Evolutionary conservation across 805 yeast species (phyloP).

Genomic region (Blastobotrys mokoenaii): DNA sequence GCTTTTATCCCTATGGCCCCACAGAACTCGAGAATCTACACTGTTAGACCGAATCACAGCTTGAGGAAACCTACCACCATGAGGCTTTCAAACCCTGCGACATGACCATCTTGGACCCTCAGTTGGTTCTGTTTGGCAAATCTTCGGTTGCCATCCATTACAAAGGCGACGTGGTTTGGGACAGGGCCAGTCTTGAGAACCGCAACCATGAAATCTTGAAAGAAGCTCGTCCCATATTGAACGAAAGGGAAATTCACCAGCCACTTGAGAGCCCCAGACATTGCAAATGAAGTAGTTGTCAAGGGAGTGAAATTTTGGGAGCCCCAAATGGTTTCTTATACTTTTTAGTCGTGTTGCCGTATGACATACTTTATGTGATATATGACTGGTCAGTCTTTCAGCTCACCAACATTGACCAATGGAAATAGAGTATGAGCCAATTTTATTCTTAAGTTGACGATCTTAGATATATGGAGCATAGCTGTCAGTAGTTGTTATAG

Average conservation of each 20-base stretch:
- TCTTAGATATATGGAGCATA: too few relatives aligned
- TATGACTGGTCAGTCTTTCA: background rate
- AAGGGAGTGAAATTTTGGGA: background rate
- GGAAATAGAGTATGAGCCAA: too few relatives aligned
- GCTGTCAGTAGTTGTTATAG: too few relatives aligned
- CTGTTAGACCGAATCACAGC: background rate
- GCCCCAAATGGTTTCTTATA: background rate
- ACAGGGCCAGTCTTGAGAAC: slow-evolving; percentile 59
- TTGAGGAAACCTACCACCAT: slow-evolving; percentile 4
- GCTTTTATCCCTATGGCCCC: slow-evolving; percentile 69
- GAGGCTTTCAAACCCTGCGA: slow-evolving; percentile 74
- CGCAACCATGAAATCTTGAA: slow-evolving; percentile 28
- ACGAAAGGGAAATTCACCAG: slow-evolving; percentile 15
- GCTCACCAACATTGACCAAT: background rate
- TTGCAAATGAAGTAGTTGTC: background rate
- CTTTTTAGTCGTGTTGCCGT: background rate
- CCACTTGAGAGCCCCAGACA: slow-evolving; percentile 9
- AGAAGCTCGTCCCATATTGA: slow-evolving; percentile 17
- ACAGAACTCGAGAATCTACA: slow-evolving; percentile 53
- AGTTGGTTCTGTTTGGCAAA: slow-evolving; percentile 64
- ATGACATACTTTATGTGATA: background rate
- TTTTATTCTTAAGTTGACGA: too few relatives aligned
- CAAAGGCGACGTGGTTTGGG: slow-evolving; percentile 84
- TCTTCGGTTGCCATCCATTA: slow-evolving; percentile 96
- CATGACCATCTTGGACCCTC: slow-evolving; percentile 83